Percentiles rank a stretch among this genome's conserved stretches.
Evolutionary conservation across 2,329 filamentous ascomycete genomes (phyloP).

Genomic region (Sclerotinia sclerotiorum): DNA sequence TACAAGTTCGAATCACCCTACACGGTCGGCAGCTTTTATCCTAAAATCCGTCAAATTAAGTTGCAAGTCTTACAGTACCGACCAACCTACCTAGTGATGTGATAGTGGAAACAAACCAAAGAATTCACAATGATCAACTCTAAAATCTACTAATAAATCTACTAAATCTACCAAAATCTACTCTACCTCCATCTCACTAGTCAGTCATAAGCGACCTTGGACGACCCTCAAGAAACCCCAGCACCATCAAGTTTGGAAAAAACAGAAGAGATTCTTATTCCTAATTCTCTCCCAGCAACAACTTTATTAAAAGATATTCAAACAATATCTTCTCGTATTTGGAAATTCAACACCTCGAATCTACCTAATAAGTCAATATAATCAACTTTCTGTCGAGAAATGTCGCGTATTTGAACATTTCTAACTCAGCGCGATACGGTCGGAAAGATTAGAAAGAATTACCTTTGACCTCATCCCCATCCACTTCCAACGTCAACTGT

Average conservation of each 20-base stretch:
- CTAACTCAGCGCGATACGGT: constrained; percentile 20
- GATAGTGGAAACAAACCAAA: neutral
- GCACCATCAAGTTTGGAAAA: constrained; percentile 15
- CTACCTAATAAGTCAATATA: neutral
- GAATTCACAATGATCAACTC: constrained; percentile 4
- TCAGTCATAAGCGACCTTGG: constrained; percentile 19
- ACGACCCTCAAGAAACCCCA: constrained; percentile 15
- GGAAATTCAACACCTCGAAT: neutral
- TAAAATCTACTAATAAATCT: neutral
- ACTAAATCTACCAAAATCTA: too few species aligned
- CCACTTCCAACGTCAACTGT: constrained; percentile 21
- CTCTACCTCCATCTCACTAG: neutral
- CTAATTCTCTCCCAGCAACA: neutral
- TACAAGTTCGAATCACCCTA: too few species aligned
- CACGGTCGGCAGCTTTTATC: too few species aligned
- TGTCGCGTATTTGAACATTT: constrained; percentile 24
- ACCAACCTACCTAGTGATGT: too few species aligned
- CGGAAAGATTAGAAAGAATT: constrained; percentile 24
- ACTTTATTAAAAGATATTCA: neutral
- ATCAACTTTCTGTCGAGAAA: constrained; percentile 6
- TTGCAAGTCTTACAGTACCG: too few species aligned
- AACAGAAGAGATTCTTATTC: neutral
- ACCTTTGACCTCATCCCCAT: constrained; percentile 20
- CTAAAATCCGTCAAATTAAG: too few species aligned
- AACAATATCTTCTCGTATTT: constrained; percentile 5